Base-by-base conservation (phyloP, 2,329 filamentous ascomycete genomes). In the Periconia sp. region DNA sequence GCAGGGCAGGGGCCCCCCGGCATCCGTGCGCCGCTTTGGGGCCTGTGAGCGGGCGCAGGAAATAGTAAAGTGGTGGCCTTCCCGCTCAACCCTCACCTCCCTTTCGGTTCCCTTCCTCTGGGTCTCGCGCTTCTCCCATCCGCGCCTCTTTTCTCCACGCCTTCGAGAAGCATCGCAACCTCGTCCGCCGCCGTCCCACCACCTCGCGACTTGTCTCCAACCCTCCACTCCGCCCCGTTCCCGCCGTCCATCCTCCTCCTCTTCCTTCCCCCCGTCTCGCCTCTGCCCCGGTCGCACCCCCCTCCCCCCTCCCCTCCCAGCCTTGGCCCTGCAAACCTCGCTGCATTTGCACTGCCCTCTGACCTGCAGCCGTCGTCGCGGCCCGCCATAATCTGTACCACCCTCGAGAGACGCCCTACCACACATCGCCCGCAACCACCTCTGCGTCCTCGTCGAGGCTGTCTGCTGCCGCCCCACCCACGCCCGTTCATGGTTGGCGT, bases 81-180 rank as follows among this genome's bases (percentile, higher is more conserved):
- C 58, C 60, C 58, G 55, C 46, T 54, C 53, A 59, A 60, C 59
- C 57, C 59, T 59, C 61, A 53, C 61, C 57, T 64, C 57, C 58
- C 61, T 59, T 63, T 63, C 61, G 59, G 57, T 61, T 63, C 62
- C 59, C 61, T 43, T 55, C 52, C 56, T 54, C 59, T 57, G 59
- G 58, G 57, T 52, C 57, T 57, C 54, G 46, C 59, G 61, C 61
- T 32, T 11, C 21, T n/a, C 28, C 18, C n/a, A 34, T 36, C 6
- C 35, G 25, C 32, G 33, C 30, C 31, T 34, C 28, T 36, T 32
- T 36, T 25, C 24, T 25, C 35, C 46, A 40, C 28, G 23, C 15
- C 28, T 39, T 31, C 31, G 23, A 40, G 22, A 39, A 39, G 34
- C 23, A 22, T 21, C 19, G 10, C 18, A 35, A 10, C 32, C n/a